Conservation (phyloP, 331 rosid genomes). For the Dryas integrifolia region DNA sequence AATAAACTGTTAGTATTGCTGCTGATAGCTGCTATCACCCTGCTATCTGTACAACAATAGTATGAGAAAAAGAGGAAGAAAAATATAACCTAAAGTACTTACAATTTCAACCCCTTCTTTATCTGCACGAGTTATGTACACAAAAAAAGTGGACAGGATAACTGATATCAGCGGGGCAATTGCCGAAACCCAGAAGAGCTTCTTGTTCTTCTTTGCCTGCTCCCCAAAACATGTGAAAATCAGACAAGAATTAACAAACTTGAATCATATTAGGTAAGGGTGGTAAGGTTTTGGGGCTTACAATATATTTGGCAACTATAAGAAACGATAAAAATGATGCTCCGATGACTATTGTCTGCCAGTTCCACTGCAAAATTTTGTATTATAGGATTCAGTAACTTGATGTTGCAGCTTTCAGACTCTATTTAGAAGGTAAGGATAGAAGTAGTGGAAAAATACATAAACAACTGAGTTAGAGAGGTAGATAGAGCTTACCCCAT, state of each 20-base stretch:
- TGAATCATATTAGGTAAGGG: constrained; percentile 11
- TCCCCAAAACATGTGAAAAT: constrained; percentile 27
- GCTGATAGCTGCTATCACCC: neutral
- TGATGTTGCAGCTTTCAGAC: neutral
- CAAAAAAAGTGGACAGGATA: constrained; percentile 72
- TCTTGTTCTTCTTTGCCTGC: constrained; percentile 84
- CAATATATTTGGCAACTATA: constrained; percentile 65
- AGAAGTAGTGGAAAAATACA: neutral
- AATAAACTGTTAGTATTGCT: constrained; percentile 12
- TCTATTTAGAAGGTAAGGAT: neutral
- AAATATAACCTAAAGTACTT: constrained; percentile 27
- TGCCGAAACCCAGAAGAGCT: constrained; percentile 90
- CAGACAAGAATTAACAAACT: constrained; percentile 23
- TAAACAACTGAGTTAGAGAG: constrained; percentile 19
- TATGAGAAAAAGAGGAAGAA: neutral
- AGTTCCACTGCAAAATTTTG: constrained; percentile 80
- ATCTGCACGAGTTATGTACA: constrained; percentile 84
- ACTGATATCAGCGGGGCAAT: constrained; percentile 85
- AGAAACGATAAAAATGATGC: constrained; percentile 61
- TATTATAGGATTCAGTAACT: constrained; percentile 16
- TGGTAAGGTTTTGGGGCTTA: constrained; percentile 30
- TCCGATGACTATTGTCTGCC: constrained; percentile 87
- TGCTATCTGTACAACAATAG: neutral
- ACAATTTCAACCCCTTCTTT: constrained; percentile 82
- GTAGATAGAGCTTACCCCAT: constrained; percentile 61